Evolutionary conservation across 208 protist species (phyloP).

Genomic region (Leishmania aethiopica): DNA sequence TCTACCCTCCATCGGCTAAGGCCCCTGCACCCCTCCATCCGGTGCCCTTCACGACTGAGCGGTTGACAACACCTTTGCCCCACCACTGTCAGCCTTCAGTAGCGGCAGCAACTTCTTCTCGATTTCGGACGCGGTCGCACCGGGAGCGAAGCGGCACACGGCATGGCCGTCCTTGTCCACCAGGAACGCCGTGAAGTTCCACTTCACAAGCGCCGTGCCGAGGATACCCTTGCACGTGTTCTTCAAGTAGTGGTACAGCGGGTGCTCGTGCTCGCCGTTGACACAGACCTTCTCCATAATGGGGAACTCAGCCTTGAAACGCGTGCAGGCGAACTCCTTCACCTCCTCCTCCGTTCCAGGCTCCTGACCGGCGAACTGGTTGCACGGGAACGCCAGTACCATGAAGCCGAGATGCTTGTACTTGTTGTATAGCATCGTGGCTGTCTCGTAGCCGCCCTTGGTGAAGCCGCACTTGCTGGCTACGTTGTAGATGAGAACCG

Average conservation of each 20-base stretch:
- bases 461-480: constrained; percentile 93
- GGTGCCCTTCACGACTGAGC: neutral
- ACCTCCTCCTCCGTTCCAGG: constrained; percentile 83
- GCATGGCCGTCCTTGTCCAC: constrained; percentile 70
- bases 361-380: constrained; percentile 89
- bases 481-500: constrained; percentile 93
- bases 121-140: constrained; percentile 48
- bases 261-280: constrained; percentile 80
- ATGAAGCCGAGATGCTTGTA: constrained; percentile 87
- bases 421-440: constrained; percentile 83
- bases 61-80: neutral
- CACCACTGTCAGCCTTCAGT: constrained; percentile 20
- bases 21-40: neutral
- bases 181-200: constrained; percentile 96
- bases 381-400: constrained; percentile 94
- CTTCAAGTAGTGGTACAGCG: constrained; percentile 89
- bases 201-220: constrained; percentile 81
- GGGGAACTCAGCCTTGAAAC: constrained; percentile 72
- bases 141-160: constrained; percentile 75
- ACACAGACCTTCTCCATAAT: constrained; percentile 93
- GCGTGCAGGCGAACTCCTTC: constrained; percentile 70
- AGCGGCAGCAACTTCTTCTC: constrained; percentile 69
- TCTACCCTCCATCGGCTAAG: neutral
- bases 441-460: constrained; percentile 78
- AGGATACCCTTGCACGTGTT: constrained; percentile 55